Percentiles rank a stretch among this genome's conserved stretches.
These are phyloP conservation scores for Penicillium hesseltinei DNA, from an alignment of 2,329 filamentous ascomycete species.

Conservation along the genomic window DNA sequence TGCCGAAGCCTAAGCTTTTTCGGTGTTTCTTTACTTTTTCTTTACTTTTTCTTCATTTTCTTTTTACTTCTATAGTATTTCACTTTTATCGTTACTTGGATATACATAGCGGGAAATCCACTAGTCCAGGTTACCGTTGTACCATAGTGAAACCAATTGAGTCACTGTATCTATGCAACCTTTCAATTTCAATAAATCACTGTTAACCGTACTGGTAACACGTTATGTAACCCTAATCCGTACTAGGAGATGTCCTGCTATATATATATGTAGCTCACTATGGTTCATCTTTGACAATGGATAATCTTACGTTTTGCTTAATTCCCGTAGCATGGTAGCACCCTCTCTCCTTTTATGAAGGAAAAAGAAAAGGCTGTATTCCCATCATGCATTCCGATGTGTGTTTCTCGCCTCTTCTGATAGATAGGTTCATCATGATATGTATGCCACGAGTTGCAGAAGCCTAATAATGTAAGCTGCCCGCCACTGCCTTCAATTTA, in stretches of 20 bases:
- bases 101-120: not conserved
- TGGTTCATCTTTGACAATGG: not conserved
- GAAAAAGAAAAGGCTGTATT: not conserved
- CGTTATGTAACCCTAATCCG: not conserved
- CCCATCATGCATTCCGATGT: not conserved
- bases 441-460: not conserved
- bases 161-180: not conserved
- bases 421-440: not conserved
- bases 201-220: not conserved
- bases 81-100: not conserved
- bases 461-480: not conserved
- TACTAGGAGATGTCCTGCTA: not conserved
- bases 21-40: not conserved
- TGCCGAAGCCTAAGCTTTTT: not conserved
- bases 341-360: not conserved
- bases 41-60: not conserved
- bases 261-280: not conserved
- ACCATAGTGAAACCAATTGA: not conserved
- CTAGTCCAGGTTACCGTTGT: slow-evolving; percentile 1
- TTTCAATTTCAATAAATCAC: not conserved
- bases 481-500: not conserved
- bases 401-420: not conserved
- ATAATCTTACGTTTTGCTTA: not conserved
- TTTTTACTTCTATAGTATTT: not conserved
- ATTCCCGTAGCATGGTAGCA: not conserved